Evolutionary conservation across 108 stramenopile species (phyloP), one percentile per base, ranked within the genome.

Genomic region (Nannochloropsis salina): DNA sequence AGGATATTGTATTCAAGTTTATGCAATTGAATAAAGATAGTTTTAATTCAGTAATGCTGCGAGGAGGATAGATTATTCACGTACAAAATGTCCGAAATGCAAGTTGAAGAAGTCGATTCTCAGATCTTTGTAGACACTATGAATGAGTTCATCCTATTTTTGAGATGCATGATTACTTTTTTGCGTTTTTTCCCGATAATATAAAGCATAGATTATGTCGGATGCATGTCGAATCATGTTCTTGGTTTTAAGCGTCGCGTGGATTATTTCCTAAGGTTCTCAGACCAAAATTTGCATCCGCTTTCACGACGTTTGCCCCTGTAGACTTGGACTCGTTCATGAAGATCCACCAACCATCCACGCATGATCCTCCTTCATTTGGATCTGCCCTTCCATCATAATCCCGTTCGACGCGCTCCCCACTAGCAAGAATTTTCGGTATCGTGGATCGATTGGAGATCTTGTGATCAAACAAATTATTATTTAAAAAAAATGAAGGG

Each of bases 231-330:
- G 31, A 31, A 31, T 31, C 31, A 31, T 31, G 31, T 31, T 31
- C 31, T 31, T 31, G 31, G 31, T 31, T 31, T 31, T 31, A 31
- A 31, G 31, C 61, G n/a, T 74, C 61, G 20, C 61, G 15, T 3
- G 61, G 61, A 6, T 74, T 74, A 15, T 74, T 74, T n/a, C n/a
- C 61, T 2, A 74, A n/a, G 20, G 61, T 74, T 6, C 61, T 4
- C 8, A 74, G n/a, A 15, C 61, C 61, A 74, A 74, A 74, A 74
- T 74, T 74, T 74, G 61, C 61, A 74, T 74, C 61, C 15, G 61
- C 61, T n/a, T 74, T 15, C 61, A n/a, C n/a, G 20, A 74, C 61
- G 3, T 74, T 74, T 8, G 61, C 61, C 20, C n/a, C 61, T 74
- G 3, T 8, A n/a, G 15, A 15, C 61, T 74, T 15, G 61, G 61